Evolutionary conservation across 2,329 filamentous ascomycete genomes (phyloP).

Genomic region (Shiraia sp.): DNA sequence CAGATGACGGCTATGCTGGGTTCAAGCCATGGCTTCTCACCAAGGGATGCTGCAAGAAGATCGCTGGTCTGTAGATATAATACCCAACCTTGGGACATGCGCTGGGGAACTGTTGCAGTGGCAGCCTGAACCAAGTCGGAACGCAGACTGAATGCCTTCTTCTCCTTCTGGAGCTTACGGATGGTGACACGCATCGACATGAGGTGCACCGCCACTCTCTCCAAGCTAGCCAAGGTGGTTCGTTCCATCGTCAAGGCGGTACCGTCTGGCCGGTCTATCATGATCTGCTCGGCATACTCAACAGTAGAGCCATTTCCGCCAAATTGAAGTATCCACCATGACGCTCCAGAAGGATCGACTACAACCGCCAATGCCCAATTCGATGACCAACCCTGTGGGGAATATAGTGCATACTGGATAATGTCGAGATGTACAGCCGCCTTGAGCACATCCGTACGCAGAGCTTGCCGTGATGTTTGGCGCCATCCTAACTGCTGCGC

Average conservation of each 20-base stretch:
- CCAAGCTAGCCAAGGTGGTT: slow-evolving; percentile 37
- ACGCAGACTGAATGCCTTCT: slow-evolving; percentile 24
- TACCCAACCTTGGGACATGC: slow-evolving; percentile 29
- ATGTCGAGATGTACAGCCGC: slow-evolving; percentile 64
- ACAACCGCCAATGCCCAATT: slow-evolving; percentile 72
- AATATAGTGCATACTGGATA: slow-evolving; percentile 69
- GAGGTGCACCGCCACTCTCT: slow-evolving; percentile 45
- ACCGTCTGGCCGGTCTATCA: slow-evolving; percentile 24
- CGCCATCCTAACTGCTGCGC: slow-evolving; percentile 69
- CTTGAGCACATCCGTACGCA: slow-evolving; percentile 58
- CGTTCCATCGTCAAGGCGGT: slow-evolving; percentile 28
- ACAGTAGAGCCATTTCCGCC: slow-evolving; percentile 26
- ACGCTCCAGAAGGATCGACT: slow-evolving; percentile 39
- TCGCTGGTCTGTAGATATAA: slow-evolving; percentile 34
- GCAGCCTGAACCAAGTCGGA: slow-evolving; percentile 20
- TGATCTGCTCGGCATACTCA: slow-evolving; percentile 32
- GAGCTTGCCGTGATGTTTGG: slow-evolving; percentile 39
- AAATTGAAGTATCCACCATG: slow-evolving; percentile 45
- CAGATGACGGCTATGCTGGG: slow-evolving; percentile 34
- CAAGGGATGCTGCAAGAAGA: slow-evolving; percentile 23
- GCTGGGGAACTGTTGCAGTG: slow-evolving; percentile 3
- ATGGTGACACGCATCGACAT: slow-evolving; percentile 34
- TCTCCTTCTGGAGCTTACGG: slow-evolving; percentile 26
- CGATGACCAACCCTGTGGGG: slow-evolving; percentile 69
- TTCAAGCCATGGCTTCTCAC: slow-evolving; percentile 34